Conservation (phyloP, 257 asterid genomes). For the Hygrophila difformis region DNA sequence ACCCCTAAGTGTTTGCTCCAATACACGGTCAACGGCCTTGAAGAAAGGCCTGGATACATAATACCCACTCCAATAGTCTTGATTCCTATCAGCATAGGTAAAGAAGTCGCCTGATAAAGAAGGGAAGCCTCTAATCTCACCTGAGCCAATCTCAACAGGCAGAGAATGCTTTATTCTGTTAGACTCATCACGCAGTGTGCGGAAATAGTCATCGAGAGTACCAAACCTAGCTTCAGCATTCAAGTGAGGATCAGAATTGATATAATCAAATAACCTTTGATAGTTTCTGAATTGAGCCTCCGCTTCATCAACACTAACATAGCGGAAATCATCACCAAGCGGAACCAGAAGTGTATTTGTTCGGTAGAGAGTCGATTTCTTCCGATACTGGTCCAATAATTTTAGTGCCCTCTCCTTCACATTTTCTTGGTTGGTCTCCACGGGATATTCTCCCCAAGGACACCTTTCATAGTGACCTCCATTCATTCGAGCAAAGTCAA, state of each 20-base stretch:
- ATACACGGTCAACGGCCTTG: slow-evolving; percentile 92
- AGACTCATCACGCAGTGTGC: slow-evolving; percentile 70
- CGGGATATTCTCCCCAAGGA: slow-evolving; percentile 91
- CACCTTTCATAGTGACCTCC: slow-evolving; percentile 85
- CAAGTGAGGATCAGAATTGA: slow-evolving; percentile 78
- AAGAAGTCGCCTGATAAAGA: slow-evolving; percentile 92
- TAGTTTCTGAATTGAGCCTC: slow-evolving; percentile 98
- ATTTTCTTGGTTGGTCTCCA: slow-evolving; percentile 82
- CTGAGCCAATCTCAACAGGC: slow-evolving; percentile 71
- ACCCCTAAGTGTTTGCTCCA: slow-evolving; percentile 92
- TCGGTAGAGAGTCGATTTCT: slow-evolving; percentile 87
- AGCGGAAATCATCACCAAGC: slow-evolving; percentile 97
- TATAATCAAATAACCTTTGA: slow-evolving; percentile 80
- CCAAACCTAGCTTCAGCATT: slow-evolving; percentile 94
- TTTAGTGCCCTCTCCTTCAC: slow-evolving; percentile 81
- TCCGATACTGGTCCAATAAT: slow-evolving; percentile 81
- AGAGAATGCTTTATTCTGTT: slow-evolving; percentile 74
- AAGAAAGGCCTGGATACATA: slow-evolving; percentile 97
- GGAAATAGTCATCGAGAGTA: slow-evolving; percentile 85
- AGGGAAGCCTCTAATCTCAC: slow-evolving; percentile 86
- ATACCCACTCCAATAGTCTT: slow-evolving; percentile 99
- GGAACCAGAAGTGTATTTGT: slow-evolving; percentile 97
- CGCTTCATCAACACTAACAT: slow-evolving; percentile 89
- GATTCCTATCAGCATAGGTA: slow-evolving; percentile 88
- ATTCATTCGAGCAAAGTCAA: slow-evolving; percentile 92